These are phyloP conservation scores for Lantana camara DNA, from an alignment of 257 asterid species.

Conservation along the genomic window DNA sequence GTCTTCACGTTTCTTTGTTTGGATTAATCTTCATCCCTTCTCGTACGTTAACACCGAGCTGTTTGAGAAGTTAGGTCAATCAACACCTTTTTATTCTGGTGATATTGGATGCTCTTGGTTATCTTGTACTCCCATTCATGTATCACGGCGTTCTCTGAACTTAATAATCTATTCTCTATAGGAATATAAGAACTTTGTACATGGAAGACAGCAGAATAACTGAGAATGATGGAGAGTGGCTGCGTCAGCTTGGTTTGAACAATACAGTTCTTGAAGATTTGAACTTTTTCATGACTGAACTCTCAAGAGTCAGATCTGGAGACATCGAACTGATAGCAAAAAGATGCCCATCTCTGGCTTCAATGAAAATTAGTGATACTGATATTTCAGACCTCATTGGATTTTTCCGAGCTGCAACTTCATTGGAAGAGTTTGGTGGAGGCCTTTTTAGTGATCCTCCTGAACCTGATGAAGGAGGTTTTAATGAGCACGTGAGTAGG, in stretches of 20 bases:
- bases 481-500: slow-evolving; percentile 37
- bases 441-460: slow-evolving; percentile 46
- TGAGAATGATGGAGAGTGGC: slow-evolving; percentile 64
- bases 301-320: slow-evolving; percentile 32
- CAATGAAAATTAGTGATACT: slow-evolving; percentile 53
- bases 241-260: slow-evolving; percentile 52
- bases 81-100: no score
- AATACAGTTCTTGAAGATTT: slow-evolving; percentile 51
- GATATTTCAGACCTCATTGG: slow-evolving; percentile 48
- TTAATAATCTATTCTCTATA: slow-evolving; percentile 4
- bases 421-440: slow-evolving; percentile 62
- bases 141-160: no score
- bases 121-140: no score
- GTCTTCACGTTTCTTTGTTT: no score
- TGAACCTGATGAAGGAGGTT: slow-evolving; percentile 37
- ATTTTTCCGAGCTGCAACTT: slow-evolving; percentile 47
- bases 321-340: slow-evolving; percentile 56
- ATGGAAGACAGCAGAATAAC: slow-evolving; percentile 53
- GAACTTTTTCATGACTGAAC: slow-evolving; percentile 57
- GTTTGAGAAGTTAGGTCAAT: neutral
- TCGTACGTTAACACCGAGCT: neutral
- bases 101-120: no score
- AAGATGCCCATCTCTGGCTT: slow-evolving; percentile 46
- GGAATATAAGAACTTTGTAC: slow-evolving; percentile 44
- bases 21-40: neutral